Base-by-base conservation (phyloP, 169 alveolate genomes). In the Cryptosporidium muris region DNA sequence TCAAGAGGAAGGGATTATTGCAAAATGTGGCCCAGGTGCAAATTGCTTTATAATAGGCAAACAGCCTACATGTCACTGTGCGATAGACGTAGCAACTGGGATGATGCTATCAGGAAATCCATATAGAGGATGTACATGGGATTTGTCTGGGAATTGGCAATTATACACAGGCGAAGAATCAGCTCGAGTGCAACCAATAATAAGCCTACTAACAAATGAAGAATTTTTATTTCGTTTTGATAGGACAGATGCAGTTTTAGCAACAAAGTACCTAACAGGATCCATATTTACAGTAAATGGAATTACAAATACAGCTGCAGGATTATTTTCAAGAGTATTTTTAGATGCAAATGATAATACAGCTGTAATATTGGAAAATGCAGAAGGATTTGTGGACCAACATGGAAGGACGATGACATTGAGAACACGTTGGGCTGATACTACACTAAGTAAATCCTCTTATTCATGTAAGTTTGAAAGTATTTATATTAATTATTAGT, bases 1-100 rank as follows among this genome's bases (percentile, higher is more conserved):
- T 36, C 91, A 89, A 14, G 65, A 65, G 34, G 91, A 89, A 49
- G 92, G 92, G 2, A 80, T 85, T 16, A 64, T 49, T 37, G 92
- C 92, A 16, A 89, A 90, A 42, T 89, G 92, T 82, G 92, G 92
- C 11, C 91, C 92, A n/a, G 91, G 91, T 2, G 92, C 92, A 51
- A 89, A 82, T 54, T 89, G 92, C 40, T 88, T 89, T 65, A 82
- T 89, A 4, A 66, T 88, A 6, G 82, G 80, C 51, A 88, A 90
- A 25, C 81, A 82, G 12, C 92, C 92, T 42, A 82, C 91, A n/a
- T 89, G 92, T 62, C 91, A 88, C 45, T 89, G 92, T 51, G 81
- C 88, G 34, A 65, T 82, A 45, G 92, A 89, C 64, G 82, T 88
- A 9, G 88, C 89, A 25, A 82, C 92, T 4, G 92, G 92, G 4